A percentile compares a stretch with the other conserved stretches of the same genome.
phyloP scores from a whole-genome alignment of 2,329 filamentous ascomycete genomes.

The Triangularia setosa region DNA sequence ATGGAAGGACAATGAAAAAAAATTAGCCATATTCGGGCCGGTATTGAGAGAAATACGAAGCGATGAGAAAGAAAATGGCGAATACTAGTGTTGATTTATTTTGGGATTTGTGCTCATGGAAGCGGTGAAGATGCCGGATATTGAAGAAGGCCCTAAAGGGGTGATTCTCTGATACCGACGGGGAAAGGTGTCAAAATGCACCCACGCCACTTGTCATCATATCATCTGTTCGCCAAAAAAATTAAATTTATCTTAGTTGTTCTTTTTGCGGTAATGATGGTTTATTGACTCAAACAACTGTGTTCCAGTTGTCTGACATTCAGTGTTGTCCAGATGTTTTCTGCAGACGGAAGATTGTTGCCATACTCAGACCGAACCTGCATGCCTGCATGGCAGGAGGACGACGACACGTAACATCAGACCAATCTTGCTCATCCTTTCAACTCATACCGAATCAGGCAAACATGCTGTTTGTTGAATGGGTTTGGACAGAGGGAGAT shows the following conservation, averaged over 20 bases:
- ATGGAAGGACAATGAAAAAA: not conserved
- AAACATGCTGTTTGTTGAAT: too few relatives aligned
- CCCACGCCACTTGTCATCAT: too few relatives aligned
- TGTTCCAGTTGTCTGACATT: not conserved
- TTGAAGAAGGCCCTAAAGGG: not conserved
- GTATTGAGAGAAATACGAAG: not conserved
- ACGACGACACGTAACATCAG: not conserved
- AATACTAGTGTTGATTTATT: not conserved
- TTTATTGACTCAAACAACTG: not conserved
- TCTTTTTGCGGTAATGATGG: not conserved
- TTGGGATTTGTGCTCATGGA: not conserved
- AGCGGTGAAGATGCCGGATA: not conserved
- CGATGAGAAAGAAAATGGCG: not conserved
- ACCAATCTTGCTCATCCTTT: too few relatives aligned
- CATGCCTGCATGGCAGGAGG: too few relatives aligned
- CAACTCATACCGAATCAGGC: too few relatives aligned
- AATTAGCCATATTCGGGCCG: not conserved
- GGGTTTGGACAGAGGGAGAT: too few relatives aligned
- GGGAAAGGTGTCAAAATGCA: too few relatives aligned
- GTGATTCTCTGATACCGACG: not conserved
- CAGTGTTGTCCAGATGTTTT: too few relatives aligned
- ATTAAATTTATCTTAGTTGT: not conserved
- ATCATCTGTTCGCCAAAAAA: not conserved
- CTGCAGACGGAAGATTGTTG: too few relatives aligned
- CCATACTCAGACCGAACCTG: too few relatives aligned